Evolutionary conservation across 2,329 filamentous ascomycete genomes (phyloP), one percentile per base, ranked within the genome.

Genomic region (Diaporthe ilicicola): DNA sequence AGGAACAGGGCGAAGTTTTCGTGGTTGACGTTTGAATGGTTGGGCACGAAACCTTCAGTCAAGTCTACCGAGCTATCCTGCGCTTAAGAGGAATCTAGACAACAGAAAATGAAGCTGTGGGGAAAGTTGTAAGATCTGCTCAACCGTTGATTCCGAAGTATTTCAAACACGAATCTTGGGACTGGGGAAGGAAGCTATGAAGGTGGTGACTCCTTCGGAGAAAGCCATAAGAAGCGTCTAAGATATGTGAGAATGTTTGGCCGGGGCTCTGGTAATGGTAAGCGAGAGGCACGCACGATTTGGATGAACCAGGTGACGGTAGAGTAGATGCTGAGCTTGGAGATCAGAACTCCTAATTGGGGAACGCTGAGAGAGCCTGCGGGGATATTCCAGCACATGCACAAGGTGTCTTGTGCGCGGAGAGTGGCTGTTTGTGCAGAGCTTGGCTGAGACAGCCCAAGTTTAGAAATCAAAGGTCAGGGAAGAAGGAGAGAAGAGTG

Each of bases 1-100:
- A 7, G 32, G 12, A n/a, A 22, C 22, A 55, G 56, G 6, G 4
- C 24, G 32, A 42, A 15, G 44, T n/a, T 5, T 46, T 76, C 32
- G 67, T 74, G 48, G 78, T 71, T 22, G 70, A 73, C 8, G 62
- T 37, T 7, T 34, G 17, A 15, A n/a, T 4, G 7, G 53, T n/a
- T 48, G 17, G 32, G 22, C 12, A 17, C 46, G 65, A 7, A 24
- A 27, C 12, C 1, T 48, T 2, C 4, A 48, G 10, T 13, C 13
- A 37, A 19, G 13, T 15, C 4, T 37, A 2, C 15, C n/a, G 8
- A 1, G 13, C 1, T n/a, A 29, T 3, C 4, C 7, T 37, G 8
- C 32, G 39, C 17, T 29, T 22, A 19, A 12, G 17, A 50, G 29
- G 13, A 32, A 24, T 19, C 10, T 5, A 22, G 19, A 61, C 13